phyloP scores from a whole-genome alignment of 1,284 basidiomycete genomes.

The Gymnopus androsaceus region DNA sequence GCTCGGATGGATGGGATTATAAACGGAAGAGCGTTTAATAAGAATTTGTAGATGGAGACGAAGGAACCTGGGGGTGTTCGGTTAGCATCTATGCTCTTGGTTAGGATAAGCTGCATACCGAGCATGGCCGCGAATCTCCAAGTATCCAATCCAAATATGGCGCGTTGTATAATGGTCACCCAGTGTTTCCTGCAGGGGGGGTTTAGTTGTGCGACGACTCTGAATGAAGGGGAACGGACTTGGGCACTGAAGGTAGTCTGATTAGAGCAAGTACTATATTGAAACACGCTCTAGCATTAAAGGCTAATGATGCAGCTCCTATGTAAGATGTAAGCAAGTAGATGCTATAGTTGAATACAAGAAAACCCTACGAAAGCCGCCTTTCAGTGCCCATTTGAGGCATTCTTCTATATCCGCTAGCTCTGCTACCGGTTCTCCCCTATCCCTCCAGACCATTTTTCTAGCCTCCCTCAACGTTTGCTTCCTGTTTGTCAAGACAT shows the following conservation, averaged over 20 bases:
- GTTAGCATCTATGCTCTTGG: not conserved
- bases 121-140: conserved; percentile 86
- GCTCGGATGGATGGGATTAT: conserved; percentile 55
- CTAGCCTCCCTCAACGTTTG: conserved; percentile 67
- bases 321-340: conserved; percentile 5
- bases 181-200: conserved; percentile 43
- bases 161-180: conserved; percentile 67
- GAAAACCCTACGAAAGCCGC: conserved; percentile 72
- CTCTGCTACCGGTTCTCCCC: conserved; percentile 75
- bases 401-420: conserved; percentile 71
- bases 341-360: not conserved
- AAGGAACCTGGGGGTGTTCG: conserved; percentile 61
- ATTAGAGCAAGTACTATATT: conserved; percentile 79
- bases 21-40: conserved; percentile 83
- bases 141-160: conserved; percentile 79
- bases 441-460: conserved; percentile 82
- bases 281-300: conserved; percentile 77
- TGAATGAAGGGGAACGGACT: conserved; percentile 38
- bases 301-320: conserved; percentile 82
- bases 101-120: conserved; percentile 44
- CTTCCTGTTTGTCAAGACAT: conserved; percentile 75
- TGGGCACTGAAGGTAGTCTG: conserved; percentile 63
- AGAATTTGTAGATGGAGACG: conserved; percentile 78
- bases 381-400: conserved; percentile 70
- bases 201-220: conserved; percentile 6